These are phyloP conservation scores for Tuber indicum DNA, from an alignment of 495 filamentous ascomycete genomes.

Conservation along the genomic window DNA sequence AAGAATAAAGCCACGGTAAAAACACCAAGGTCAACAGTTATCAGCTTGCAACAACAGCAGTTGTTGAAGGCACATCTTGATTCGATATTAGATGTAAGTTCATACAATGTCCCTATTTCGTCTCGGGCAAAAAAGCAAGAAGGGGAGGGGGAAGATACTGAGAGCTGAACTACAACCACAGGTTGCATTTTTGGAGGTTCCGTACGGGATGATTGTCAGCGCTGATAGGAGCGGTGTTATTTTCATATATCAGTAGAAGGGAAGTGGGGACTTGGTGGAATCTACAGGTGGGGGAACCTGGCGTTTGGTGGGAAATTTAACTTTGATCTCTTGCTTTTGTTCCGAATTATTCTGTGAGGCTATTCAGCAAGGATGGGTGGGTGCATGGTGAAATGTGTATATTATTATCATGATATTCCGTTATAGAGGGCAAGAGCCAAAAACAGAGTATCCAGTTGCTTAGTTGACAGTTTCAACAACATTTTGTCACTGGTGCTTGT, in stretches of 20 bases:
- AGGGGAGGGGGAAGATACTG: constrained; percentile 3
- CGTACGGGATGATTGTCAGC: constrained; percentile 86
- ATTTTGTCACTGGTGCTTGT: background rate
- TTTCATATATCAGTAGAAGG: constrained; percentile 68
- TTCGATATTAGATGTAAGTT: constrained; percentile 68
- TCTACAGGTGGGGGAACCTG: background rate
- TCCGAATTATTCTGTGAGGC: background rate
- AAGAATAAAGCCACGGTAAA: constrained; percentile 43
- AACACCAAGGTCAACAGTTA: constrained; percentile 73
- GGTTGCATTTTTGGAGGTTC: constrained; percentile 68
- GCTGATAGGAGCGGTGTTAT: constrained; percentile 88
- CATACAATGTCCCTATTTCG: background rate
- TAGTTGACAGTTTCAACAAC: background rate
- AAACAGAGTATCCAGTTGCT: background rate
- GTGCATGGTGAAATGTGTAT: background rate
- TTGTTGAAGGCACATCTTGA: constrained; percentile 82
- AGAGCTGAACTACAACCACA: constrained; percentile 7
- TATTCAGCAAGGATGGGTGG: background rate
- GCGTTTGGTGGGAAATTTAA: constrained; percentile 1
- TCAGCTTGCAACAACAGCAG: constrained; percentile 79
- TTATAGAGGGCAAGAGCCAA: background rate
- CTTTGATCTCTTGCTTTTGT: background rate
- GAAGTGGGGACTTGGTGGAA: background rate
- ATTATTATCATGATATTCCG: background rate
- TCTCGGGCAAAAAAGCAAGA: background rate